These are phyloP conservation scores for Apiospora pterosperma DNA, from an alignment of 2,329 filamentous ascomycete species.

Conservation along the genomic window DNA sequence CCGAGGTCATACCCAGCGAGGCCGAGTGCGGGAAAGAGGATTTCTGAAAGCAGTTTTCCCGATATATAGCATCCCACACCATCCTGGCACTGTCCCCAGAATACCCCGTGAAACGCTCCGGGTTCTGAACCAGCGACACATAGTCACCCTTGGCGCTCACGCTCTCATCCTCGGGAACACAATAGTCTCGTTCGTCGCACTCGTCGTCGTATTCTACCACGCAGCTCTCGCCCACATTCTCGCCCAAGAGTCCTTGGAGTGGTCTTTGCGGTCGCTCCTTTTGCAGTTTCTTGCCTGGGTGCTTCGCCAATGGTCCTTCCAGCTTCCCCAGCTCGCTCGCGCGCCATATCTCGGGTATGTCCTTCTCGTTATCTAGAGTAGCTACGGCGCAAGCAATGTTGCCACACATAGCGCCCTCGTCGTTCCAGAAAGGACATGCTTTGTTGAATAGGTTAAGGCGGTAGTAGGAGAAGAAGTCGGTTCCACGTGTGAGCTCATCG, in stretches of 20 bases:
- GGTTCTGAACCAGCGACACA: conserved; percentile 89
- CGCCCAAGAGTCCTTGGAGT: conserved; percentile 77
- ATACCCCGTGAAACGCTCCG: conserved; percentile 94
- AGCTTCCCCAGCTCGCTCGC: conserved; percentile 89
- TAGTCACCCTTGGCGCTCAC: conserved; percentile 88
- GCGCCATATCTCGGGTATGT: conserved; percentile 88
- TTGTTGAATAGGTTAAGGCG: conserved; percentile 93
- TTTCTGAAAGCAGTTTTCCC: conserved; percentile 90
- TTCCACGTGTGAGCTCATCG: conserved; percentile 76
- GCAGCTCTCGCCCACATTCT: conserved; percentile 88
- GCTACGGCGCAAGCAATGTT: conserved; percentile 96
- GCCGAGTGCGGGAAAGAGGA: conserved; percentile 61
- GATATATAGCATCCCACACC: conserved; percentile 95
- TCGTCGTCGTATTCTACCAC: conserved; percentile 97
- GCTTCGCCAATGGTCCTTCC: conserved; percentile 84
- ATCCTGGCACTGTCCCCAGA: conserved; percentile 78
- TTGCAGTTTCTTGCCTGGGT: conserved; percentile 75
- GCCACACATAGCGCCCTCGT: conserved; percentile 89
- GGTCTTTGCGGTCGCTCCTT: conserved; percentile 68
- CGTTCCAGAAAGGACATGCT: conserved; percentile 92
- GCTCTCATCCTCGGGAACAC: conserved; percentile 91
- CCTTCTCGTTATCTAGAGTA: conserved; percentile 91
- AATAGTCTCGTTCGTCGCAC: conserved; percentile 95
- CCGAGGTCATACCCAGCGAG: conserved; percentile 44
- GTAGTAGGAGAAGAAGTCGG: conserved; percentile 98